Evolutionary conservation across 2,329 filamentous ascomycete species (phyloP), one percentile per base, ranked within the genome.

Genomic region (Xylaria sp.): DNA sequence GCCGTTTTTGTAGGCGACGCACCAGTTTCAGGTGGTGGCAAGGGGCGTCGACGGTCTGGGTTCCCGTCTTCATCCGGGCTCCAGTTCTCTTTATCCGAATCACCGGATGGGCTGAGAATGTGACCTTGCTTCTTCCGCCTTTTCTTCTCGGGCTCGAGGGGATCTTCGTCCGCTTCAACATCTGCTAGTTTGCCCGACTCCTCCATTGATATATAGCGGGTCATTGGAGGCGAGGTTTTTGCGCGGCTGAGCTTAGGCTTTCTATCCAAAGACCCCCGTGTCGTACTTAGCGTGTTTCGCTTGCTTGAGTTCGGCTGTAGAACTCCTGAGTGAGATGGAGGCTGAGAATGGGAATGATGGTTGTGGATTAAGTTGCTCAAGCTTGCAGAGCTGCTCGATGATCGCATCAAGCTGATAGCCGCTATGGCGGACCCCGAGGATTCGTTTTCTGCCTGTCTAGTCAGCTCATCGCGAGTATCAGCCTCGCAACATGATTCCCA

Each of bases 1-100:
- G n/a, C 54, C 21, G 19, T 7, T 35, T 62, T 62, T 10, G 35
- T 52, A 3, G 64, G 53, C n/a, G 56, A 52, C 1, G 27, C 54
- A 4, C 25, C 33, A n/a, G 43, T 11, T 48, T 58, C 57, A 3
- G 57, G 54, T 15, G 33, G 51, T 2, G 51, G 54, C 23, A 58
- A 40, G 15, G 29, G 54, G 41, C 43, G 58, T 41, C 31, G 61
- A 15, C 21, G 61, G 29, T 60, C 41, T 53, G 75, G 70, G 63
- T 77, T 79, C 8, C 76, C 80, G 41, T 81, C 80, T 65, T 81
- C 81, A 65, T 80, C 81, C 1, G 81, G 88, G 71, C 80, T 85
- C 85, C 92, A 96, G 73, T 98, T 98, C 79, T 98, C 94, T 78
- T 98, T 98, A 75, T 98, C 94, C 1, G 92, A 97, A 71, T 97